Percentiles rank a stretch among this genome's conserved stretches.
phyloP scores from a whole-genome alignment of 306 rosid genomes.

The Carpinus fangiana region DNA sequence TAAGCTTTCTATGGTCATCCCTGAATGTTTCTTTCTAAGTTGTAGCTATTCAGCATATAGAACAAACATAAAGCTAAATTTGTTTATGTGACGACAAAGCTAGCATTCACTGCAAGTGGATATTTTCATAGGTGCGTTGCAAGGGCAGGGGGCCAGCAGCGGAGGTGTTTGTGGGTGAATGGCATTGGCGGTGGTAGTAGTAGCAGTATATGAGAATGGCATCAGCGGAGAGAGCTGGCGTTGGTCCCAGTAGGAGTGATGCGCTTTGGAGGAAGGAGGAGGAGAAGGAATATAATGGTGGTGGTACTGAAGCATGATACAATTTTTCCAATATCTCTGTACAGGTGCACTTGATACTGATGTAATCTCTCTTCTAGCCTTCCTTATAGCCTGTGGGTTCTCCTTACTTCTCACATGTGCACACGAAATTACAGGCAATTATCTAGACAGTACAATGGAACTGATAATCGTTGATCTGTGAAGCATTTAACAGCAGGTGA shows the following conservation, averaged over 20 bases:
- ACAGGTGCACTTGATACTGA: neutral
- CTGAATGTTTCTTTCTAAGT: neutral
- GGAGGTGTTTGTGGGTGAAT: neutral
- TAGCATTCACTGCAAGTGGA: neutral
- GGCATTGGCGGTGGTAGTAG: neutral
- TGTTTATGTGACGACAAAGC: neutral
- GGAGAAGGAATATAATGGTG: neutral
- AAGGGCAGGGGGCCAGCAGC: neutral
- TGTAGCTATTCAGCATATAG: neutral
- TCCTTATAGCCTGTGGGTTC: neutral
- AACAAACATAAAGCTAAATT: neutral
- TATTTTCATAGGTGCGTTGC: neutral
- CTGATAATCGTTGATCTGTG: neutral
- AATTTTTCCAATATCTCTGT: neutral
- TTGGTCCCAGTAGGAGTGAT: neutral
- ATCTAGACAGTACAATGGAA: neutral
- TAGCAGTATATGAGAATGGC: neutral
- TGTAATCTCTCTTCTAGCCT: neutral
- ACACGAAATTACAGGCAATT: neutral
- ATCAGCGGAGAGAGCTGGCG: neutral
- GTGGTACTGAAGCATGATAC: neutral
- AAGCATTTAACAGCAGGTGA: neutral
- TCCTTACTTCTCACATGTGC: neutral
- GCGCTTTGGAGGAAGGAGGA: neutral
- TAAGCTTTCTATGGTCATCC: neutral